Evolutionary conservation across 208 protist genomes (phyloP), one percentile per base, ranked within the genome.

Genomic region (Crithidia bombi): DNA sequence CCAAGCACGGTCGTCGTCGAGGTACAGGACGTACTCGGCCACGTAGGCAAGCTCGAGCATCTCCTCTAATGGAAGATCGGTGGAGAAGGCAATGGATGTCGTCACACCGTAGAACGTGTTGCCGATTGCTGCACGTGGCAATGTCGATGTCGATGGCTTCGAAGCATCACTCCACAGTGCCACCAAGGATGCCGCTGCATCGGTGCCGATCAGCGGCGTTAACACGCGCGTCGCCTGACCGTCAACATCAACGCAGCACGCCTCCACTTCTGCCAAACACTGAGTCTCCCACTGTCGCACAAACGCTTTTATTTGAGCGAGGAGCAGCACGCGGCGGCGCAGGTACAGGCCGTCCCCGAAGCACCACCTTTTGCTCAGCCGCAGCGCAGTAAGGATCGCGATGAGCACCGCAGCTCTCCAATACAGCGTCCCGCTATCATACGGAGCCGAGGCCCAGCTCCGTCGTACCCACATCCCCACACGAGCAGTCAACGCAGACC

Each of bases 251-350:
- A 47, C 66, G 50, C 49, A 66, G 32, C 67, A 73, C 36, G 23
- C 25, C 49, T 62, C 51, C n/a, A 82, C 78, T 47, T 90, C 85
- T 3, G 57, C 58, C 54, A 82, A 39, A 35, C 78, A 81, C 17
- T 26, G 39, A 11, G 65, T 62, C 61, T 90, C 85, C 85, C 81
- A 87, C 33, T 70, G 65, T 3, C 57, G 46, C 15, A 90, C 75
- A 43, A 73, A 63, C 19, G 69, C 30, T 9, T 51, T 59, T 33
- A 85, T 78, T 14, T 56, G 47, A 14, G 38, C 36, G 14, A 90
- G 55, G 11, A 87, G 43, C 5, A 86, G 56, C 0, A 77, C 62
- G 39, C 84, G 75, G 7, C 65, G 68, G 12, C 74, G 84, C 32
- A 89, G 71, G 44, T 79, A 78, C 23, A 71, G 67, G 39, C 61